Base-by-base conservation (phyloP, 768 basidiomycete species). In the Pseudohyphozyma bogoriensis region DNA sequence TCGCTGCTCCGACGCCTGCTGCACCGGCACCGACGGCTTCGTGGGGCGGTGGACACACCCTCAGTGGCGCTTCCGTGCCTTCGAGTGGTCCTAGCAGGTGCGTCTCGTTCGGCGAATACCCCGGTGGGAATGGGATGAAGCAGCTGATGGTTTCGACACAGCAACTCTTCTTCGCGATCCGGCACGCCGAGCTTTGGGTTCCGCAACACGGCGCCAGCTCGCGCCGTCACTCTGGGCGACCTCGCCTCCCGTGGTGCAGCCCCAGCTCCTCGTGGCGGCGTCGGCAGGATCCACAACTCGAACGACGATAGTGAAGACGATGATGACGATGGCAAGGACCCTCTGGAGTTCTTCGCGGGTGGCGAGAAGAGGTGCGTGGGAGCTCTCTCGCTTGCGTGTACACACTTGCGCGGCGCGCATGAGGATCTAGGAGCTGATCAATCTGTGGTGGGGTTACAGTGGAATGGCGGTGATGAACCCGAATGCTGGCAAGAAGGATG, bases 401-500 rank as follows among this genome's bases (percentile, higher is more conserved):
- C n/a, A n/a, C n/a, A n/a, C n/a, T 11, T 20, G 10, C 12, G 46
- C 50, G 20, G 37, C 13, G 44, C 26, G 12, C 8, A 32, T 35
- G 22, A 2, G 42, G 13, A n/a, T n/a, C n/a, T n/a, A n/a, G n/a
- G n/a, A 3, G 26, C 55, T 50, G 50, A 45, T 22, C 15, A 3
- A 3, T 9, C 20, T 1, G 16, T 52, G 26, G 6, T n/a, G 0
- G 9, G 29, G 26, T 10, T 31, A 20, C 70, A 96, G 91, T 73
- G 93, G 92, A 3, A 79, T 99, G 49, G 86, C 85, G 3, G 79
- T 97, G 2, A 81, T 93, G 74, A 90, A 89, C 71, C 93, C 93
- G 1, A 81, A 86, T 68, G 72, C 76, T 50, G n/a, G 73, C 74
- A 4, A 81, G 81, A 2, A 84, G 82, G 69, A 86, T 85, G 29